Base-by-base conservation (phyloP, 306 rosid genomes). In the Medicago ruthenica region DNA sequence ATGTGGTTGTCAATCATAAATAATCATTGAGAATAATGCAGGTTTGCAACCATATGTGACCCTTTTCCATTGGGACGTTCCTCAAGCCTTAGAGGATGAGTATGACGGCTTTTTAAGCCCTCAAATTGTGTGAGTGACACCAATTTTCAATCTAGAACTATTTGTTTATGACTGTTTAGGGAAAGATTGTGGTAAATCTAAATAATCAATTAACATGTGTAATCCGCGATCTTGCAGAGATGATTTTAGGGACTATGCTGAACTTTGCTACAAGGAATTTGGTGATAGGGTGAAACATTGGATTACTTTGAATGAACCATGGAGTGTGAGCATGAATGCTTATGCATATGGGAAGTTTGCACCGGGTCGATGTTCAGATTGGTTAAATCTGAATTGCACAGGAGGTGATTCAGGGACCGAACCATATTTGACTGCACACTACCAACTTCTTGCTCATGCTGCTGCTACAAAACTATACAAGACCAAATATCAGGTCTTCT, bases 51-150 rank as follows among this genome's bases (percentile, higher is more conserved):
- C 89, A 18, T 76, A 82, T 62, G 82, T 85, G 37, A 89, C 94
- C 0, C 72, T 89, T 27, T 87, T 86, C 13, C 92, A 90, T 37
- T 86, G 96, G 96, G 96, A 90, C 59, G 79, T 85, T 73, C 92
- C 96, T 0, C 89, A 90, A 50, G 5, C 82, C 9, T 68, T 90
- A 60, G 86, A 88, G 81, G 89, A 90, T 9, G 89, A 85, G 20
- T 88, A 81, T 18, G 84, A 83, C n/a, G 90, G 96, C n/a, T 90
- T 90, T 69, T 16, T 84, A 13, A 85, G 87, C 51, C 83, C 71
- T 68, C 71, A 4, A 16, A 80, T 80, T 21, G 16, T 74, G 84
- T 80, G 66, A 74, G 84, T 58, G 0, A 11, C 36, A 12, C 16
- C 4, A 22, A 7, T 21, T 58, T 58, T 21, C 8, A 1, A 5